phyloP scores from a whole-genome alignment of 2,329 filamentous ascomycete species.

The Epichloe gansuensis region DNA sequence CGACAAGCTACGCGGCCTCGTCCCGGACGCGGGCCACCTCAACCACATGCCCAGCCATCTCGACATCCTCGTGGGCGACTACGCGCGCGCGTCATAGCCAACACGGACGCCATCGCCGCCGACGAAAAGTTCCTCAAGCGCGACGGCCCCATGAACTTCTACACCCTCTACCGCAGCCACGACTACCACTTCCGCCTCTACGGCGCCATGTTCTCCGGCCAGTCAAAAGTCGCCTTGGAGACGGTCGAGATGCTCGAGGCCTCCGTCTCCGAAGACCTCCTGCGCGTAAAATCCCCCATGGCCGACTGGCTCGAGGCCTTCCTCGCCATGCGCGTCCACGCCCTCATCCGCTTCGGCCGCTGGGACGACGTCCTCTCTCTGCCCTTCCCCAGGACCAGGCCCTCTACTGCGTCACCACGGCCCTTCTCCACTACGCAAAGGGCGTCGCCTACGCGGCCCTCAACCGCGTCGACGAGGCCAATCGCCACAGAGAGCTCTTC shows the following conservation, averaged over 20 bases:
- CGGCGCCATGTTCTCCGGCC: conserved; percentile 64
- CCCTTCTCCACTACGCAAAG: conserved; percentile 56
- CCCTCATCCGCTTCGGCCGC: conserved; percentile 58
- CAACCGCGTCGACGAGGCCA: conserved; percentile 41
- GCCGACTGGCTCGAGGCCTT: conserved; percentile 70
- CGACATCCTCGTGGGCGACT: conserved; percentile 62
- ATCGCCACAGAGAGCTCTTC: conserved; percentile 39
- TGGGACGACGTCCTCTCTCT: conserved; percentile 56
- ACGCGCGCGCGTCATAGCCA: conserved; percentile 52
- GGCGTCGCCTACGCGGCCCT: conserved; percentile 53
- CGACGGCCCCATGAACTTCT: conserved; percentile 56
- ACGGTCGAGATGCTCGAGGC: conserved; percentile 47
- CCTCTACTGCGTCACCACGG: conserved; percentile 58
- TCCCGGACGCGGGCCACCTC: conserved; percentile 59
- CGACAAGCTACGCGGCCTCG: conserved; percentile 48
- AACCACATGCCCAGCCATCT: conserved; percentile 70
- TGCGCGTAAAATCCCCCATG: conserved; percentile 58
- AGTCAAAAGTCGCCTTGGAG: conserved; percentile 48
- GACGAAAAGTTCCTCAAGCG: conserved; percentile 53
- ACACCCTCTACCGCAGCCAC: conserved; percentile 64
- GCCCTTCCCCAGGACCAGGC: conserved; percentile 38
- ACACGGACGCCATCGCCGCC: conserved; percentile 51
- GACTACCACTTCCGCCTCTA: conserved; percentile 67
- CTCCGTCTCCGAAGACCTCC: conserved; percentile 49
- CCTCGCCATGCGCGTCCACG: conserved; percentile 54